Conservation (phyloP, 1,284 basidiomycete species). For the Schizophyllum commune region DNA sequence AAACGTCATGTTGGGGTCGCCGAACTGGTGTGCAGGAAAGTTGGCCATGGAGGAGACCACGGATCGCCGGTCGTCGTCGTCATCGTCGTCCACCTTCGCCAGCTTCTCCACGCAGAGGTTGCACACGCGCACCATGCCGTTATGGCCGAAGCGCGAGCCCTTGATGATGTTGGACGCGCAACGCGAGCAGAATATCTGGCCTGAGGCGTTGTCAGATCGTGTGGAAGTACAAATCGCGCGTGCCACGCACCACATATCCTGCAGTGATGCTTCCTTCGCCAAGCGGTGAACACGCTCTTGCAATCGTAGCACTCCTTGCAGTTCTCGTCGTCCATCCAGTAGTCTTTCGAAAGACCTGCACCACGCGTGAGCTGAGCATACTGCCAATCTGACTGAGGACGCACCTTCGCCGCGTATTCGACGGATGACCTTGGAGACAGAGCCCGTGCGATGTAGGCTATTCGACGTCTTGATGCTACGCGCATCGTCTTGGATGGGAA, state of each 20-base stretch:
- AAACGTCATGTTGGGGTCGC: slow-evolving; percentile 36
- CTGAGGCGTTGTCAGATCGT: slow-evolving; percentile 30
- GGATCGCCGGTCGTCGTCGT: slow-evolving; percentile 77
- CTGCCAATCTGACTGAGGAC: slow-evolving; percentile 14
- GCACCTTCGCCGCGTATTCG: slow-evolving; percentile 79
- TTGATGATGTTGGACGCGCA: slow-evolving; percentile 98
- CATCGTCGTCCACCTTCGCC: slow-evolving; percentile 74
- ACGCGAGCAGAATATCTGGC: slow-evolving; percentile 86
- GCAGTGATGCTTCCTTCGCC: slow-evolving; percentile 93
- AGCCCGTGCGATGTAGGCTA: slow-evolving; percentile 67
- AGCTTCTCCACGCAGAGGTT: slow-evolving; percentile 92
- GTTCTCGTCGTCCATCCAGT: slow-evolving; percentile 97
- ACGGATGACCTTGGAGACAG: slow-evolving; percentile 84
- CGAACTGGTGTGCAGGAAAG: slow-evolving; percentile 57
- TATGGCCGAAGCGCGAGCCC: slow-evolving; percentile 80
- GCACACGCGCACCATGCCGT: slow-evolving; percentile 89
- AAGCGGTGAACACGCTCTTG: slow-evolving; percentile 85
- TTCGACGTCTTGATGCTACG: slow-evolving; percentile 67
- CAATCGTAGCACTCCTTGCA: slow-evolving; percentile 96
- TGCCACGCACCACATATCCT: slow-evolving; percentile 72
- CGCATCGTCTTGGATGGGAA: slow-evolving; percentile 77
- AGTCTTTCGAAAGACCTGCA: slow-evolving; percentile 74
- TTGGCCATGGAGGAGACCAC: slow-evolving; percentile 61
- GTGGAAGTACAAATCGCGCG: background rate
- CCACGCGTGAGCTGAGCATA: background rate